A percentile compares a stretch with the other conserved stretches of the same genome.
Conservation (phyloP, 1,284 basidiomycete species). For the Vanrija sp. region DNA sequence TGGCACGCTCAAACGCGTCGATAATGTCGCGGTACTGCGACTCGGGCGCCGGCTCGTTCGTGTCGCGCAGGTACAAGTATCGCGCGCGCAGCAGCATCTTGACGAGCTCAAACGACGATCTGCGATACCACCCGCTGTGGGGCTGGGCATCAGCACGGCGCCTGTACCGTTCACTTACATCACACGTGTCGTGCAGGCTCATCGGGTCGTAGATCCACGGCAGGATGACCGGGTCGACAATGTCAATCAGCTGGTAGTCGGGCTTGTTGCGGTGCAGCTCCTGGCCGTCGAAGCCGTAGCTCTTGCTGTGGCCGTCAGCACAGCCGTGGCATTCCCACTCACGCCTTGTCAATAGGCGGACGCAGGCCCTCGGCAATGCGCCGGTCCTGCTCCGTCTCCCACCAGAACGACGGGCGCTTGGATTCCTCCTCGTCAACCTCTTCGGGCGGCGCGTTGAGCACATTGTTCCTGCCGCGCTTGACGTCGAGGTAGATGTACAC, state of each 20-base stretch:
- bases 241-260: constrained; percentile 89
- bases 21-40: constrained; percentile 20
- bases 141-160: constrained; percentile 6
- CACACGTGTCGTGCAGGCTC: constrained; percentile 59
- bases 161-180: constrained; percentile 55
- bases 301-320: constrained; percentile 27
- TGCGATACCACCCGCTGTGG: constrained; percentile 68
- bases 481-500: constrained; percentile 60
- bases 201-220: constrained; percentile 70
- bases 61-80: constrained; percentile 73
- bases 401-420: constrained; percentile 26
- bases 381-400: constrained; percentile 34
- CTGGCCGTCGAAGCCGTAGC: constrained; percentile 85
- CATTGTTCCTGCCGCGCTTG: constrained; percentile 19
- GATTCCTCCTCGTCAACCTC: constrained; percentile 24
- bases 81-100: constrained; percentile 79
- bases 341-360: constrained; percentile 33
- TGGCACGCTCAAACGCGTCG: constrained; percentile 19
- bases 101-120: constrained; percentile 70
- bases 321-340: constrained; percentile 1
- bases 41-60: constrained; percentile 25
- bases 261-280: constrained; percentile 73
- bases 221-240: constrained; percentile 74
- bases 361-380: constrained; percentile 28
- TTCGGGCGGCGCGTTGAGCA: constrained; percentile 23